Evolutionary conservation across 2,329 filamentous ascomycete species (phyloP).

Genomic region (Penicillium psychrosexuale): DNA sequence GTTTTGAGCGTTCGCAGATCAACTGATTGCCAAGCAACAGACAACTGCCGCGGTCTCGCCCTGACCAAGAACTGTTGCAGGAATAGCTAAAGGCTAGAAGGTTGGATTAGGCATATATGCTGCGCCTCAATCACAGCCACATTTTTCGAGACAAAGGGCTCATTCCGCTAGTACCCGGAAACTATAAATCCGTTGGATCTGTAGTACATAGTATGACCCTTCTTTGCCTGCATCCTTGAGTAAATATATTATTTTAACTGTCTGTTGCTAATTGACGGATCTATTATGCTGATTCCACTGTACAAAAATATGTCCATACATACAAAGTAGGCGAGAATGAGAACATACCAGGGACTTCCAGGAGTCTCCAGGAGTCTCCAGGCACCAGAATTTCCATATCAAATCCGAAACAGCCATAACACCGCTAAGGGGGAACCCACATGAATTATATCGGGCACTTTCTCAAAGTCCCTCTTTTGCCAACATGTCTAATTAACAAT

Average conservation of each 20-base stretch:
- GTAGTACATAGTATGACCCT: neutral
- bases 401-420: neutral
- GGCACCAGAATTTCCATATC: conserved; percentile 22
- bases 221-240: neutral
- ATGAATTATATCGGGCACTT: conserved; percentile 10
- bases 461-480: conserved; percentile 59
- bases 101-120: neutral
- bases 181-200: neutral
- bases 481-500: conserved; percentile 55
- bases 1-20: conserved; percentile 17
- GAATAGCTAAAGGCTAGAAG: neutral
- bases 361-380: conserved; percentile 3
- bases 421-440: neutral
- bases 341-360: neutral
- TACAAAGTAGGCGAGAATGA: neutral
- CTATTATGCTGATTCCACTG: neutral
- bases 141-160: neutral
- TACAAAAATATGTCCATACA: neutral
- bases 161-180: neutral
- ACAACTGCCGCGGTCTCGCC: neutral
- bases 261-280: neutral
- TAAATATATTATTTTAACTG: neutral
- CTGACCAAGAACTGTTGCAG: neutral
- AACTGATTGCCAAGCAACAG: conserved; percentile 12
- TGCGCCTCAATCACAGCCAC: conserved; percentile 17